Percentiles rank a stretch among this genome's conserved stretches.
phyloP scores from a whole-genome alignment of 768 basidiomycete genomes.

The Inosperma sp. region DNA sequence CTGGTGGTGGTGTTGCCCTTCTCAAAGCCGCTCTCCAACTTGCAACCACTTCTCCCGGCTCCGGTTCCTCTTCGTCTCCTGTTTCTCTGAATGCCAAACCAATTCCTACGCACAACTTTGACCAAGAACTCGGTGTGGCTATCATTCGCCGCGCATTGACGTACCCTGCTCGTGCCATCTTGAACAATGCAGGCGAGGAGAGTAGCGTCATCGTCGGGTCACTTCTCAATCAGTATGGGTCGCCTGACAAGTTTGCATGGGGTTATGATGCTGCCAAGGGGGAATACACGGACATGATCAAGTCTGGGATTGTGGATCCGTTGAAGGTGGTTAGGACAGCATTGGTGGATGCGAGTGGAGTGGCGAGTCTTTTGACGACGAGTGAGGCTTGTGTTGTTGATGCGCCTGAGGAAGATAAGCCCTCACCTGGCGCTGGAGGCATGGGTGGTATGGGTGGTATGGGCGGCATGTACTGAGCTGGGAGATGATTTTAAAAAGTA shows the following conservation, averaged over 20 bases:
- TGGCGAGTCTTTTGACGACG: conserved; percentile 90
- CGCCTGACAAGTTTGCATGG: conserved; percentile 73
- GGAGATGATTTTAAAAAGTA: background rate
- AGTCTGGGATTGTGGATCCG: conserved; percentile 91
- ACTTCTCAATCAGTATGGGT: conserved; percentile 63
- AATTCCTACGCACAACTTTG: conserved; percentile 86
- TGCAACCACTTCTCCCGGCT: conserved; percentile 47
- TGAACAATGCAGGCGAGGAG: conserved; percentile 93
- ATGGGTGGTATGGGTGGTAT: conserved; percentile 40
- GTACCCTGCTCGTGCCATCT: conserved; percentile 81
- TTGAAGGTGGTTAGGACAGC: conserved; percentile 94
- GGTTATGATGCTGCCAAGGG: conserved; percentile 92
- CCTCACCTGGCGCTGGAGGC: conserved; percentile 40
- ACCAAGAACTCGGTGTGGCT: conserved; percentile 92
- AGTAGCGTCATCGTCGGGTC: conserved; percentile 89
- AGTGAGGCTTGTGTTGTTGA: conserved; percentile 92
- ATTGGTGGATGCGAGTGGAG: conserved; percentile 86
- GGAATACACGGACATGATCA: conserved; percentile 94
- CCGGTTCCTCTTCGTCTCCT: conserved; percentile 45
- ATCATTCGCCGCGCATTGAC: conserved; percentile 87
- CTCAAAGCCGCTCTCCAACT: conserved; percentile 80
- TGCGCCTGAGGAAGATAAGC: conserved; percentile 73
- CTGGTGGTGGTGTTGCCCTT: conserved; percentile 92
- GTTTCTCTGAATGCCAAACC: conserved; percentile 55
- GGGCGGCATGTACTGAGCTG: conserved; percentile 24